phyloP scores from a whole-genome alignment of 768 basidiomycete genomes.

The Rossbeevera mucosa region DNA sequence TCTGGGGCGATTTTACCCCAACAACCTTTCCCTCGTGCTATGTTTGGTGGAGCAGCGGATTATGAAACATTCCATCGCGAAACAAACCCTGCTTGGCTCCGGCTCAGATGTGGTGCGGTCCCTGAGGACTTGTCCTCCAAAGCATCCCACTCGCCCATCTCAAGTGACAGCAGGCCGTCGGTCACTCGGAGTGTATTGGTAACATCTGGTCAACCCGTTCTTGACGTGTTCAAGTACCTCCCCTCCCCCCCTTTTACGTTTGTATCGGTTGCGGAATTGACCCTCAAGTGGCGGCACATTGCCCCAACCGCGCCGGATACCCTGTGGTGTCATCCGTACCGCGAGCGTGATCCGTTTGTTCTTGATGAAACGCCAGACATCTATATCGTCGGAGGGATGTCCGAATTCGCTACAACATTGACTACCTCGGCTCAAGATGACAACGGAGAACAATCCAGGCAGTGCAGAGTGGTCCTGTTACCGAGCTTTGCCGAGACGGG shows the following conservation, averaged over 20 bases:
- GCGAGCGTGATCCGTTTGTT: slow-evolving; percentile 83
- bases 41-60: slow-evolving; percentile 65
- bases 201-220: slow-evolving; percentile 89
- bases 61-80: slow-evolving; percentile 67
- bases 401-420: slow-evolving; percentile 70
- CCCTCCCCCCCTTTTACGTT: slow-evolving; percentile 65
- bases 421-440: slow-evolving; percentile 39
- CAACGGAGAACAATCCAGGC: slow-evolving; percentile 27
- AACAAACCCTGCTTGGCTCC: slow-evolving; percentile 88
- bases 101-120: slow-evolving; percentile 47
- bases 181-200: slow-evolving; percentile 61
- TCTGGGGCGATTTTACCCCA: slow-evolving; percentile 88
- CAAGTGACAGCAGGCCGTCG: slow-evolving; percentile 11
- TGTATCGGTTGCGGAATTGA: slow-evolving; percentile 68
- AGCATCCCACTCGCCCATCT: neutral
- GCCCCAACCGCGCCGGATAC: slow-evolving; percentile 99
- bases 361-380: slow-evolving; percentile 82
- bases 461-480: slow-evolving; percentile 72
- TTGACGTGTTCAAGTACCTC: slow-evolving; percentile 95
- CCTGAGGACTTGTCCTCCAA: slow-evolving; percentile 18
- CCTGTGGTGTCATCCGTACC: slow-evolving; percentile 96
- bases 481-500: slow-evolving; percentile 81
- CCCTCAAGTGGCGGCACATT: slow-evolving; percentile 90
- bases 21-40: slow-evolving; percentile 85
- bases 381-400: slow-evolving; percentile 91